Conservation (phyloP, 441 rosid genomes). For the Erodium trifolium region DNA sequence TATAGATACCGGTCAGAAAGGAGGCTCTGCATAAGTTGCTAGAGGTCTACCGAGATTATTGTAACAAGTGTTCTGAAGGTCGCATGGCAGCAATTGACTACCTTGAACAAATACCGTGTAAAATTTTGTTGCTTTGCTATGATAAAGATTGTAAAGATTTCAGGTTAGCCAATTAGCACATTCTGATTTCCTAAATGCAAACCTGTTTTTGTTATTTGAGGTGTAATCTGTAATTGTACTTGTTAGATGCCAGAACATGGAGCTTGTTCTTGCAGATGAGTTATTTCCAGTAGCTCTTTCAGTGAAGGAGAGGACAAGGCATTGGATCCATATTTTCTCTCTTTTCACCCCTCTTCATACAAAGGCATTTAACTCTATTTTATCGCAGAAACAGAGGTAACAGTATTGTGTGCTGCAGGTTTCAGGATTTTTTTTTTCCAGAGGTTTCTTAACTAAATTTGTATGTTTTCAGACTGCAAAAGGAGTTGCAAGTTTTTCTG, state of each 20-base stretch:
- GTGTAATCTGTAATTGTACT: conserved; percentile 21
- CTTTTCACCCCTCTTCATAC: conserved; percentile 60
- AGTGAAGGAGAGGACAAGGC: conserved; percentile 62
- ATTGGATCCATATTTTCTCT: conserved; percentile 74
- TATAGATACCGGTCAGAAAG: conserved; percentile 74
- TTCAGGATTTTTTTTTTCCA: conserved; percentile 4
- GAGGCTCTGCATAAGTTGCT: conserved; percentile 67
- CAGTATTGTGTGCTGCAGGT: conserved; percentile 16
- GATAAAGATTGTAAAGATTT: conserved; percentile 77
- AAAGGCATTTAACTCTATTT: conserved; percentile 61
- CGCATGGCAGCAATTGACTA: conserved; percentile 40
- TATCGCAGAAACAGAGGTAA: conserved; percentile 78
- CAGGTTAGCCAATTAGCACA: conserved; percentile 40
- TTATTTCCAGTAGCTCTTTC: conserved; percentile 61
- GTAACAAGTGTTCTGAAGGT: conserved; percentile 67
- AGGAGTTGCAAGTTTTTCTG: conserved; percentile 62
- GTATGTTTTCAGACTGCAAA: conserved; percentile 57
- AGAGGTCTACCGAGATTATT: conserved; percentile 75
- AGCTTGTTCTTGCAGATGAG: conserved; percentile 62
- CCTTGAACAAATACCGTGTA: conserved; percentile 84
- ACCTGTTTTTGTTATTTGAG: background rate
- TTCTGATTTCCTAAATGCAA: conserved; percentile 12
- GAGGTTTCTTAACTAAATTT: conserved; percentile 18
- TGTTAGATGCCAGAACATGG: conserved; percentile 66
- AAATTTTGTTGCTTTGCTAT: conserved; percentile 68